phyloP scores from a whole-genome alignment of 1,284 basidiomycete species.

The Pulveroboletus sp. region DNA sequence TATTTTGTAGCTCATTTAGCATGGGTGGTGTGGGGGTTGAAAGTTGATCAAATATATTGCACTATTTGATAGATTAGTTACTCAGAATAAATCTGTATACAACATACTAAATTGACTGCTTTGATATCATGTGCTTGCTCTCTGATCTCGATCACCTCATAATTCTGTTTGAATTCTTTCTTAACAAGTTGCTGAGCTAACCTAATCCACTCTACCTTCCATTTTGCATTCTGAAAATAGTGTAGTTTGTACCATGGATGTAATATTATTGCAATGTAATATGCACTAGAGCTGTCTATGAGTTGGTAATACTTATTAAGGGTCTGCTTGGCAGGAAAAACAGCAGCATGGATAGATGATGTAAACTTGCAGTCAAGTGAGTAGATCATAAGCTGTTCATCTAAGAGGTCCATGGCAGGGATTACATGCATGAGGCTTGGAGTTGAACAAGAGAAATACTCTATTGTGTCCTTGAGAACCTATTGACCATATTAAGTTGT shows the following conservation, averaged over 20 bases:
- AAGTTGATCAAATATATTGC: too few relatives aligned
- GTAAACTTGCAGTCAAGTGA: slow-evolving; percentile 10
- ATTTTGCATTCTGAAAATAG: slow-evolving; percentile 22
- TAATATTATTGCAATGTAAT: slow-evolving; percentile 21
- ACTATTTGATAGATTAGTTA: too few relatives aligned
- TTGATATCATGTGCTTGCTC: too few relatives aligned
- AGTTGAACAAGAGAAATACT: slow-evolving; percentile 26
- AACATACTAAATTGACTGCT: too few relatives aligned
- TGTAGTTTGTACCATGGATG: slow-evolving; percentile 28
- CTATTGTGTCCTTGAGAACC: slow-evolving; percentile 32
- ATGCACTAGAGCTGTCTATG: slow-evolving; percentile 27
- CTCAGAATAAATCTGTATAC: too few relatives aligned
- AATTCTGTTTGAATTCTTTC: too few relatives aligned
- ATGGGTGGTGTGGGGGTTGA: too few relatives aligned
- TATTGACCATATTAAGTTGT: neutral
- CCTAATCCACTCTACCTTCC: slow-evolving; percentile 26
- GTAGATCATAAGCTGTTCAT: slow-evolving; percentile 18
- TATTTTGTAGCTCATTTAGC: too few relatives aligned
- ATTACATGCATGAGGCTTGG: slow-evolving; percentile 32
- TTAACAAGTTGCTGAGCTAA: neutral
- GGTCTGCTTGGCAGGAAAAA: too few relatives aligned
- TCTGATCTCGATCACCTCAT: too few relatives aligned
- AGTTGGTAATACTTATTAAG: neutral
- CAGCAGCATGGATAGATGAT: neutral
- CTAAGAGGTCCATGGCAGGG: slow-evolving; percentile 32